Conservation (phyloP, 2,329 filamentous ascomycete genomes). For the Fusarium chaquense region DNA sequence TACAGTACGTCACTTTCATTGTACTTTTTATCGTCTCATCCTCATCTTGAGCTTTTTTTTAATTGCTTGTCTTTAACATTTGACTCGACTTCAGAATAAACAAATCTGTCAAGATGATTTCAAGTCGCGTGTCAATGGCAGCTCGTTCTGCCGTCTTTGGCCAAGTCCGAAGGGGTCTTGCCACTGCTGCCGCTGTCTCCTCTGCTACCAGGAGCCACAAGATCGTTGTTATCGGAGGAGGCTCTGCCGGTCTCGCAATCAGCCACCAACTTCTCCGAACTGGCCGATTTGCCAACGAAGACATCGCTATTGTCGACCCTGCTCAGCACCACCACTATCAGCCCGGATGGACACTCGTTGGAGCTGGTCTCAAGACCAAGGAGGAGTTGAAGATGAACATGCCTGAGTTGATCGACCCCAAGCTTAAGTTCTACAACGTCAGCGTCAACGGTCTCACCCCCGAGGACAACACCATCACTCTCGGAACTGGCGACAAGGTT, state of each 20-base stretch:
- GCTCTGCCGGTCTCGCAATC: conserved; percentile 73
- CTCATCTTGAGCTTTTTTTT: conserved; percentile 17
- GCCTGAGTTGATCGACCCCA: conserved; percentile 65
- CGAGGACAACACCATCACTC: conserved; percentile 66
- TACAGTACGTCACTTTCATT: conserved; percentile 23
- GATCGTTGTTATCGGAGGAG: conserved; percentile 75
- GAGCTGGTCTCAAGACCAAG: conserved; percentile 73
- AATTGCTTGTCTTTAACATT: background rate
- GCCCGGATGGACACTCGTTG: conserved; percentile 77
- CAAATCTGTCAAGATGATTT: conserved; percentile 39
- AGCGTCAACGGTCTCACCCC: conserved; percentile 65
- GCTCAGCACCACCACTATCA: conserved; percentile 75
- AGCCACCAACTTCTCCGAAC: conserved; percentile 74
- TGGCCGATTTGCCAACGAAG: conserved; percentile 67
- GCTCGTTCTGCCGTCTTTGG: conserved; percentile 22
- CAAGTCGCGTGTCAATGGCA: conserved; percentile 32
- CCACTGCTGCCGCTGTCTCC: conserved; percentile 28
- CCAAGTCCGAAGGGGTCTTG: conserved; percentile 19
- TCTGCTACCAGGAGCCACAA: conserved; percentile 61
- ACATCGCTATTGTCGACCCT: conserved; percentile 75
- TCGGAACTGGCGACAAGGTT: conserved; percentile 67
- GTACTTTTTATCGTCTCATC: conserved; percentile 31
- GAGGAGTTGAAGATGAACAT: conserved; percentile 67
- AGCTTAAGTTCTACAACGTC: conserved; percentile 70
- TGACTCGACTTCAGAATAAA: background rate